Conservation (phyloP, 345 rosid species). For the Bruguiera gymnorhiza region DNA sequence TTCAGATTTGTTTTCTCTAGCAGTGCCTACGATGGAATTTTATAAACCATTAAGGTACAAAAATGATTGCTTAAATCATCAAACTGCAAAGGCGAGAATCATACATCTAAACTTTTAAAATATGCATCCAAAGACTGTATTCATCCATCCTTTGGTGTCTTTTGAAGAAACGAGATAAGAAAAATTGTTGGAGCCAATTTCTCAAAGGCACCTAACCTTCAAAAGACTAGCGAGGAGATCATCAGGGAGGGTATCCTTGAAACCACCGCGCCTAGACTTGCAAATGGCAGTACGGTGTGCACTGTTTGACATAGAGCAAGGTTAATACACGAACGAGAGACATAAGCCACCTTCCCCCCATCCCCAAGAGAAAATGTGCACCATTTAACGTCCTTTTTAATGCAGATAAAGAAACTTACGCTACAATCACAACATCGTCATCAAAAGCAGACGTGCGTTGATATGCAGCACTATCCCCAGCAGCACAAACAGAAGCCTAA, state of each 20-base stretch:
- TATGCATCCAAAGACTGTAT: too few relatives aligned
- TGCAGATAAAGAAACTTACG: constrained; percentile 46
- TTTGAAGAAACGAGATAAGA: too few relatives aligned
- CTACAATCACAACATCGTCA: constrained; percentile 80
- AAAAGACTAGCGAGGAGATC: constrained; percentile 83
- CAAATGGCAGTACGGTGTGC: constrained; percentile 91
- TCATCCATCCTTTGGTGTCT: too few relatives aligned
- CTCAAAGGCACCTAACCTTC: constrained; percentile 41
- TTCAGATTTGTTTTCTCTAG: constrained; percentile 66
- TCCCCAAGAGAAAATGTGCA: too few relatives aligned
- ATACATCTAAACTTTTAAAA: too few relatives aligned
- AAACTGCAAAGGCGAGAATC: too few relatives aligned
- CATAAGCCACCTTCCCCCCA: too few relatives aligned
- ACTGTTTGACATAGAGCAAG: constrained; percentile 34
- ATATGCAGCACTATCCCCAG: constrained; percentile 54
- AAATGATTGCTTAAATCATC: too few relatives aligned
- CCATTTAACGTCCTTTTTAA: too few relatives aligned
- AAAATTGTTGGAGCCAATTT: too few relatives aligned
- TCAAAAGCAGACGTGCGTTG: constrained; percentile 62
- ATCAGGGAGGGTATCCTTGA: constrained; percentile 86
- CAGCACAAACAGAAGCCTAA: constrained; percentile 66
- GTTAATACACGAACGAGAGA: background rate
- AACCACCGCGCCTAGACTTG: constrained; percentile 84
- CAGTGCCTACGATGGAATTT: constrained; percentile 47
- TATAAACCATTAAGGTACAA: background rate